Evolutionary conservation across 176 grass and related monocot species (phyloP).

Genomic region (Carex pumila): DNA sequence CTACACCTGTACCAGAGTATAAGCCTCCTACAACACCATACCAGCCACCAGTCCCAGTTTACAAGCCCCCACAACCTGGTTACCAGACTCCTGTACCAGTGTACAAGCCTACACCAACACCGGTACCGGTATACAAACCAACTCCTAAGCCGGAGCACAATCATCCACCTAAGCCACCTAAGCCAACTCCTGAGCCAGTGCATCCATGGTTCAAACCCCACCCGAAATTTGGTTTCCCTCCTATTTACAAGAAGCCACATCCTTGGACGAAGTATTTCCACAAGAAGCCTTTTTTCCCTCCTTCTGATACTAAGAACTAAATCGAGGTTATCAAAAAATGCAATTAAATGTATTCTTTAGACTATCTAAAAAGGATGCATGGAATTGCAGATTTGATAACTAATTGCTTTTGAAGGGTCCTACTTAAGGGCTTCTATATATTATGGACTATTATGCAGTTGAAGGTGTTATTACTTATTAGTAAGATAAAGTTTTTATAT

Average conservation of each 20-base stretch:
- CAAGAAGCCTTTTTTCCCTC: conserved; percentile 12
- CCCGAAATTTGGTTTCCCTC: conserved; percentile 5
- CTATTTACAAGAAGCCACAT: neutral
- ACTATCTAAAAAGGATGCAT: neutral
- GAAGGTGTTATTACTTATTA: neutral
- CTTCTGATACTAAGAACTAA: conserved; percentile 17
- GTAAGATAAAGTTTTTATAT: neutral
- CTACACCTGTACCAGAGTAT: neutral
- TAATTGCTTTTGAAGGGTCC: neutral
- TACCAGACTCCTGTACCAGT: neutral
- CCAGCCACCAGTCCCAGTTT: neutral
- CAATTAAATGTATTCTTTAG: neutral
- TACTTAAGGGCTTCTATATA: neutral
- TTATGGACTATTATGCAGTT: neutral
- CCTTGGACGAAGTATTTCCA: neutral
- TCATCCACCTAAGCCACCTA: neutral
- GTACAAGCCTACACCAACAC: neutral
- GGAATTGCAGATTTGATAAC: neutral
- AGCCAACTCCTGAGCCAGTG: neutral
- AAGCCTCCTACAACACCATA: neutral
- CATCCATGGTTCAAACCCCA: neutral
- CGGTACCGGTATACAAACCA: neutral
- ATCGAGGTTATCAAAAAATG: neutral
- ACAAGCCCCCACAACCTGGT: conserved; percentile 9
- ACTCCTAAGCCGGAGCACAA: no score